phyloP scores from a whole-genome alignment of 1,284 basidiomycete species.

The Schizophyllum commune region DNA sequence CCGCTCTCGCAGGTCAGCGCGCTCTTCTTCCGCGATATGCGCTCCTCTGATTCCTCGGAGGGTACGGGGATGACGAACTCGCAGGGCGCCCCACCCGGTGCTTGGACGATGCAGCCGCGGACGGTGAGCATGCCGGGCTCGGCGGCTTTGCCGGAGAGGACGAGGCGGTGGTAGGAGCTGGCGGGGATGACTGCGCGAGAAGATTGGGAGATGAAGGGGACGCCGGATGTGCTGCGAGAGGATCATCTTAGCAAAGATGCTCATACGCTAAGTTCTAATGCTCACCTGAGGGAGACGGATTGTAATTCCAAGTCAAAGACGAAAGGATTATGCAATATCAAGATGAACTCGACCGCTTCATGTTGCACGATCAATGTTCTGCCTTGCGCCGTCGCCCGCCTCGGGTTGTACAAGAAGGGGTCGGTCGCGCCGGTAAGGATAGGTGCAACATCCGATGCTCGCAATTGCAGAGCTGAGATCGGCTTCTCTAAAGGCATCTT shows the following conservation, averaged over 20 bases:
- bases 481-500: slow-evolving; percentile 72
- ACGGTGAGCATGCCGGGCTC: slow-evolving; percentile 63
- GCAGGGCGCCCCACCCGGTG: slow-evolving; percentile 63
- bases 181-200: slow-evolving; percentile 59
- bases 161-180: slow-evolving; percentile 65
- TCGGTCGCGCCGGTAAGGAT: slow-evolving; percentile 54
- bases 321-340: slow-evolving; percentile 88
- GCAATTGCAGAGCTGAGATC: slow-evolving; percentile 41
- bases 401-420: slow-evolving; percentile 86
- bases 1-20: slow-evolving; percentile 55
- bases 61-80: slow-evolving; percentile 75
- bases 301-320: slow-evolving; percentile 86
- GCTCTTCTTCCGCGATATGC: slow-evolving; percentile 46
- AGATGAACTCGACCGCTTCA: slow-evolving; percentile 74
- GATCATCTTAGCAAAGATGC: neutral
- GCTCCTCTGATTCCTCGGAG: slow-evolving; percentile 66
- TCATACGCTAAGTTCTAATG: slow-evolving; percentile 8
- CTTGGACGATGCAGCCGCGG: slow-evolving; percentile 72
- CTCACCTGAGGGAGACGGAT: slow-evolving; percentile 73
- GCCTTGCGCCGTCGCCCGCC: slow-evolving; percentile 47
- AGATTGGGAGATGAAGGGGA: slow-evolving; percentile 62
- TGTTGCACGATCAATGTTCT: slow-evolving; percentile 73
- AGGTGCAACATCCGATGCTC: slow-evolving; percentile 31
- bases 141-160: slow-evolving; percentile 62
- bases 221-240: slow-evolving; percentile 68